Conservation (phyloP, 768 basidiomycete species). For the Leucosporidium creatinivorum region DNA sequence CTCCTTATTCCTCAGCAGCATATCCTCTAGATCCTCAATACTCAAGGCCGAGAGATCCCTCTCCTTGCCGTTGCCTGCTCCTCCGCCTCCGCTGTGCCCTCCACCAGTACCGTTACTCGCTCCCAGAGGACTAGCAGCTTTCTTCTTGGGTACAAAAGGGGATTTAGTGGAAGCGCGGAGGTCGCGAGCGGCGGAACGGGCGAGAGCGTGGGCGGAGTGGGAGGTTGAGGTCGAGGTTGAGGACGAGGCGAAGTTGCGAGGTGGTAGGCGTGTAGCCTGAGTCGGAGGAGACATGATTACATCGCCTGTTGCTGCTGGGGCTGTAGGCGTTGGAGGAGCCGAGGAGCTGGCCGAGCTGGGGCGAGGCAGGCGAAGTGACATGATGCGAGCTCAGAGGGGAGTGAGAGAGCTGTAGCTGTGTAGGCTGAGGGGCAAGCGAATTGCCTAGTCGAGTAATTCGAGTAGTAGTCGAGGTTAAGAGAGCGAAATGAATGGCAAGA, state of each 20-base stretch:
- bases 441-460: not conserved
- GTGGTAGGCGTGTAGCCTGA: not conserved
- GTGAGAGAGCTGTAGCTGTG: not conserved
- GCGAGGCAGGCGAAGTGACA: not conserved
- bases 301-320: not conserved
- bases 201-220: not conserved
- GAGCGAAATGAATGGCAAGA: too few species aligned
- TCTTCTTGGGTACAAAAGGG: slow-evolving; percentile 22
- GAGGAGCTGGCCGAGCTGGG: not conserved
- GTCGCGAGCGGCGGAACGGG: not conserved
- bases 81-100: not conserved
- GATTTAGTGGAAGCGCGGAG: slow-evolving; percentile 1
- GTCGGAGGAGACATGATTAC: not conserved
- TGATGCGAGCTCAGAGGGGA: not conserved
- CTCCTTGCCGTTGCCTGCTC: slow-evolving; percentile 10
- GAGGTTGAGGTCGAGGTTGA: not conserved
- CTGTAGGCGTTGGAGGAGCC: not conserved
- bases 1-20: slow-evolving; percentile 8
- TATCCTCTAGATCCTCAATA: slow-evolving; percentile 12
- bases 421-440: not conserved
- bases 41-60: slow-evolving; percentile 10
- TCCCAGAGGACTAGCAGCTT: not conserved
- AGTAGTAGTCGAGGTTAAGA: too few species aligned
- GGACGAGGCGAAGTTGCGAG: not conserved
- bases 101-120: not conserved